These are phyloP conservation scores for Puya raimondii DNA, from an alignment of 176 grass and related monocot species.

Conservation along the genomic window DNA sequence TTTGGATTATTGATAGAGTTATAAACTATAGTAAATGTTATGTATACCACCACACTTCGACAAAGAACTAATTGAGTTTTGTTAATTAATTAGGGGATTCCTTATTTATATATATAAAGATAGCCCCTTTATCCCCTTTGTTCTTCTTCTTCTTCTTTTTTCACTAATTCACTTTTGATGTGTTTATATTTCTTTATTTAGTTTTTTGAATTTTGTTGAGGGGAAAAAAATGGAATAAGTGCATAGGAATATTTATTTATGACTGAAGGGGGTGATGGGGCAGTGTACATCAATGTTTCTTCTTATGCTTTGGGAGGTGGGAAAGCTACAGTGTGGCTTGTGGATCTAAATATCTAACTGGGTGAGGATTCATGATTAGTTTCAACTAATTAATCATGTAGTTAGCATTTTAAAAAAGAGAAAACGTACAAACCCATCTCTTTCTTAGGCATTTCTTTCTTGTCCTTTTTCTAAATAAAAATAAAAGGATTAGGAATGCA, in stretches of 20 bases:
- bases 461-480: background rate
- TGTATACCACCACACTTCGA: background rate
- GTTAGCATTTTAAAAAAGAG: too few species aligned
- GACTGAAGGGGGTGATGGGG: background rate
- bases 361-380: too few species aligned
- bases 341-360: background rate
- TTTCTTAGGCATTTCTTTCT: background rate
- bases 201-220: background rate
- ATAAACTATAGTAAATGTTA: background rate
- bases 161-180: background rate
- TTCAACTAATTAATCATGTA: background rate
- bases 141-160: background rate
- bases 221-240: background rate
- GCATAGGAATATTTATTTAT: background rate
- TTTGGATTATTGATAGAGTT: background rate
- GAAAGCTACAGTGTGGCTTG: background rate
- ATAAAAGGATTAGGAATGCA: background rate
- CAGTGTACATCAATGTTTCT: background rate
- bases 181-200: background rate
- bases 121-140: too few species aligned
- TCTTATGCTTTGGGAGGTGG: background rate
- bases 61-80: background rate
- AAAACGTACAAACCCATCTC: background rate
- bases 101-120: background rate
- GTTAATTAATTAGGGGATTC: background rate